Base-by-base conservation (phyloP, 805 yeast species). In the Spathaspora boniae region DNA sequence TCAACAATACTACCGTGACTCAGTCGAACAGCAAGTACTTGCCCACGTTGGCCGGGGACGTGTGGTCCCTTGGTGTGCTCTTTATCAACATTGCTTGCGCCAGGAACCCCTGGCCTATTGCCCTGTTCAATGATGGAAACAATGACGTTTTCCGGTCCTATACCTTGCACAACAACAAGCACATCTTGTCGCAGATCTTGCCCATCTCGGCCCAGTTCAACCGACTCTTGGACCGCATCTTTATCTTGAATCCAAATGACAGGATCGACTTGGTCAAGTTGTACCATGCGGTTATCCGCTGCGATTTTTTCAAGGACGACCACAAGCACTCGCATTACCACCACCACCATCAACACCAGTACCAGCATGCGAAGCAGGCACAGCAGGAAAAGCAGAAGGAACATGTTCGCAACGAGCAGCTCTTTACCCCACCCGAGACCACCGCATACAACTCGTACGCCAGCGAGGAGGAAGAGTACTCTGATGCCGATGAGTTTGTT, bases 61-160 rank as follows among this genome's bases (percentile, higher is more conserved):
- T 86, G 19, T 88, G 97, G 61, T 82, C 94, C 2, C 61, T 88
- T 33, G 91, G 89, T 2, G 80, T 88, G 23, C 80, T 88, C 16
- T 63, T 88, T 37, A 79, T 88, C 44, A 88, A 88, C 54, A 65
- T 89, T 35, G 72, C 86, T 8, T 85, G 94, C 46, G 80, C 85
- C 27, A 72, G 95, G 55, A 89, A 88, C 50, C 96, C 96, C 19
- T 88, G 96, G 96, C 75, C 86, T 33, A 78, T 81, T 46, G 94
- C 95, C 8, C 73, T 82, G 34, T 62, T 76, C 26, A 87, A 81
- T 49, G 61, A 72, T 26, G 58, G 56, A 28, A 56, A 53, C 29
- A 60, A 60, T 29, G 59, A 56, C 27, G 71, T 94, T 0, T 88
- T 83, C 59, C 65, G 65, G 40, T 80, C 78, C 17, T 89, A 73